Conservation (phyloP, 2,329 filamentous ascomycete genomes). For the Penicillium frequentans region DNA sequence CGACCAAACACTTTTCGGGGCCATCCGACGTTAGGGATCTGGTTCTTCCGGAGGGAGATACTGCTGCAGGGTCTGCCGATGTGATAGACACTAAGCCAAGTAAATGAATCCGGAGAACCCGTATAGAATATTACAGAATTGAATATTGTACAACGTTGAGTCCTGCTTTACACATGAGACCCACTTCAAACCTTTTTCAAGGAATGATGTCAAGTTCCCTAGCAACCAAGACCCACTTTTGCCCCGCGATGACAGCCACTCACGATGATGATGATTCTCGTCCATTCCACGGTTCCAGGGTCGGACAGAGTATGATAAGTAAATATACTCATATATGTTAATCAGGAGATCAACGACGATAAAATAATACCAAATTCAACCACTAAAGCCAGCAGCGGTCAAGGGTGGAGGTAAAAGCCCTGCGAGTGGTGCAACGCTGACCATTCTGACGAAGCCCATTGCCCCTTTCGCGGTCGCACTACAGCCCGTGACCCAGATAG, state of each 20-base stretch:
- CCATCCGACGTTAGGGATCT: conserved; percentile 5
- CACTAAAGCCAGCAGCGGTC: neutral
- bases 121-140: neutral
- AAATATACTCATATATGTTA: too few species aligned
- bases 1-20: conserved; percentile 1
- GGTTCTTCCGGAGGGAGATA: neutral
- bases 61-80: neutral
- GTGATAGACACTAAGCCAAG: neutral
- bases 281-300: too few species aligned
- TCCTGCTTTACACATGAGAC: neutral
- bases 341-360: too few species aligned
- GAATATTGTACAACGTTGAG: too few species aligned
- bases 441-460: conserved; percentile 22
- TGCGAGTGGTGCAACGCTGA: conserved; percentile 17
- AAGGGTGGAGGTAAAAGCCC: conserved; percentile 3
- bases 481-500: conserved; percentile 20
- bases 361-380: too few species aligned
- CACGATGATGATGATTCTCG: neutral
- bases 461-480: conserved; percentile 20
- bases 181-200: neutral
- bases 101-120: neutral
- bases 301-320: too few species aligned
- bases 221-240: neutral
- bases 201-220: neutral
- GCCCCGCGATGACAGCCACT: neutral